These are phyloP conservation scores for Steccherinum ochraceum DNA, from an alignment of 768 basidiomycete species.

Conservation along the genomic window DNA sequence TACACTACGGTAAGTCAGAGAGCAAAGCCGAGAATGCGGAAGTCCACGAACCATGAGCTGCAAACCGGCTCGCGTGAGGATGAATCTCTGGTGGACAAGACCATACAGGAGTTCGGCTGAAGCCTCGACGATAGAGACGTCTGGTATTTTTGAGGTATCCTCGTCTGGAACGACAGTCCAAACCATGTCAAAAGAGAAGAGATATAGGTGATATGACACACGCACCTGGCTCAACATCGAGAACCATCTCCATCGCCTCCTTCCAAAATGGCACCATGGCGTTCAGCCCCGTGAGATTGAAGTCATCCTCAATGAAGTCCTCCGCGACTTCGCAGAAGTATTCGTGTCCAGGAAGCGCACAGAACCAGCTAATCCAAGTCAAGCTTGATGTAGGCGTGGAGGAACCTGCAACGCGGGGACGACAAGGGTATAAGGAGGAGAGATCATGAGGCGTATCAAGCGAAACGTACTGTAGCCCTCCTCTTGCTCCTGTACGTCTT, in stretches of 20 bases:
- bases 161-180: conserved; percentile 66
- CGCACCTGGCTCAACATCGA: conserved; percentile 98
- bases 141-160: conserved; percentile 92
- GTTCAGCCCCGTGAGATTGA: conserved; percentile 96
- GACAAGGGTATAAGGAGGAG: conserved; percentile 7
- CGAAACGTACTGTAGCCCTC: conserved; percentile 76
- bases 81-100: conserved; percentile 95
- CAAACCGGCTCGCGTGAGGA: conserved; percentile 89
- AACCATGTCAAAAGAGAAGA: not conserved
- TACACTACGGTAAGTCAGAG: conserved; percentile 27
- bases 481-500: conserved; percentile 55
- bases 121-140: conserved; percentile 96
- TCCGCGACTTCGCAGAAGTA: conserved; percentile 98
- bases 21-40: conserved; percentile 9
- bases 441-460: conserved; percentile 1
- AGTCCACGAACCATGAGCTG: conserved; percentile 75
- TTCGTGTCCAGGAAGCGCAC: conserved; percentile 90
- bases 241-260: conserved; percentile 99
- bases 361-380: conserved; percentile 97
- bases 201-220: conserved; percentile 11
- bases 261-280: conserved; percentile 99
- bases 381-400: conserved; percentile 88
- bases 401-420: conserved; percentile 46
- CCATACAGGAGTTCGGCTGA: conserved; percentile 97
- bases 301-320: conserved; percentile 99